Percentiles rank a stretch among this genome's conserved stretches.
These are phyloP conservation scores for Ceratobasidium papillatum DNA, from an alignment of 1,284 basidiomycete genomes.

Conservation along the genomic window DNA sequence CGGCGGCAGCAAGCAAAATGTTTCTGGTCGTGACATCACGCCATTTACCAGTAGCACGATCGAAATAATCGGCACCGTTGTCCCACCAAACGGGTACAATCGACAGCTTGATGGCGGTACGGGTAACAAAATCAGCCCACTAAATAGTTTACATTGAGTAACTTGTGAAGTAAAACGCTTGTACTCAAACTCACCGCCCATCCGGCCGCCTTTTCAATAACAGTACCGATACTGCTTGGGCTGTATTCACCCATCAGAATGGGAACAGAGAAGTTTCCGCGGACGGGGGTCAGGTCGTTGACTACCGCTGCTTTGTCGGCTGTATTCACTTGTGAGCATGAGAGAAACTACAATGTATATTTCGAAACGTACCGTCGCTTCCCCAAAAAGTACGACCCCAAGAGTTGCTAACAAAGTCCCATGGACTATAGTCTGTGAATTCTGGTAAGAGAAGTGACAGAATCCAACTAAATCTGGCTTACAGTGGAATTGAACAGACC, in stretches of 20 bases:
- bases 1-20: constrained; percentile 34
- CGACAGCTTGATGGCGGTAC: constrained; percentile 30
- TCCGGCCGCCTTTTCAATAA: constrained; percentile 40
- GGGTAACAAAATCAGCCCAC: constrained; percentile 40
- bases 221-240: constrained; percentile 11
- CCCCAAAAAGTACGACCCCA: constrained; percentile 43
- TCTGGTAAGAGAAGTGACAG: not conserved
- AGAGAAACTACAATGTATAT: not conserved
- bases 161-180: not conserved
- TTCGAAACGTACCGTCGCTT: constrained; percentile 21
- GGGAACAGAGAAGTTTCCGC: constrained; percentile 42
- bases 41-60: constrained; percentile 36
- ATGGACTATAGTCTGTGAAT: constrained; percentile 35
- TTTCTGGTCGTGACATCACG: constrained; percentile 39
- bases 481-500: constrained; percentile 42
- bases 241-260: constrained; percentile 40
- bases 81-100: constrained; percentile 41
- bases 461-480: not conserved
- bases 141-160: not conserved
- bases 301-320: constrained; percentile 40
- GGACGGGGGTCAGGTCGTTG: constrained; percentile 29
- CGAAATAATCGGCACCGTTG: constrained; percentile 39
- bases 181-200: constrained; percentile 38
- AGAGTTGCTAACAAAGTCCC: constrained; percentile 40
- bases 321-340: not conserved